These are phyloP conservation scores for Xylariaceae sp. DNA, from an alignment of 2,329 filamentous ascomycete species.

Conservation along the genomic window DNA sequence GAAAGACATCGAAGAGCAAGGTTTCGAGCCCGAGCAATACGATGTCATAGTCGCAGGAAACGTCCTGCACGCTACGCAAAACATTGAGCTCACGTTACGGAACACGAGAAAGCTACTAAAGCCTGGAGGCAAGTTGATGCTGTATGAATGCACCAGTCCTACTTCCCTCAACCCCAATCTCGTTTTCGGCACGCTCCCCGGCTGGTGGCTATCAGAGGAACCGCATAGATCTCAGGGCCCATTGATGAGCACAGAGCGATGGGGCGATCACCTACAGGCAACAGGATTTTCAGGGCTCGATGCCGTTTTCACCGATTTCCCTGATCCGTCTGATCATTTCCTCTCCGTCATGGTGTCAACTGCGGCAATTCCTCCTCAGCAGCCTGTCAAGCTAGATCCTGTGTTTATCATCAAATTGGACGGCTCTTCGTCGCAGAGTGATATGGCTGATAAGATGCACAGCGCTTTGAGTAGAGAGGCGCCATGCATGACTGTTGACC, in stretches of 20 bases:
- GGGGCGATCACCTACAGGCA: conserved; percentile 17
- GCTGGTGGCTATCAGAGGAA: conserved; percentile 36
- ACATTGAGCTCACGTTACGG: conserved; percentile 16
- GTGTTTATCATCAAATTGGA: conserved; percentile 11
- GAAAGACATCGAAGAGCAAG: conserved; percentile 27
- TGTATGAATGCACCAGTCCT: conserved; percentile 15
- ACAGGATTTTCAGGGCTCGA: conserved; percentile 21
- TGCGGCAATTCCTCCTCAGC: neutral
- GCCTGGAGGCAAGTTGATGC: conserved; percentile 18
- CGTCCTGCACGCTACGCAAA: conserved; percentile 22
- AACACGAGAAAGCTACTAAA: conserved; percentile 22
- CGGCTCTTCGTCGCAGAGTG: conserved; percentile 4
- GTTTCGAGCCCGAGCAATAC: conserved; percentile 26
- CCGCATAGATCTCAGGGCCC: conserved; percentile 24
- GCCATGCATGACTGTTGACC: conserved; percentile 11
- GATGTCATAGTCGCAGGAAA: conserved; percentile 30
- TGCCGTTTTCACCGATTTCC: conserved; percentile 20
- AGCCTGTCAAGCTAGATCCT: conserved; percentile 3
- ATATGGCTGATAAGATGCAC: conserved; percentile 5
- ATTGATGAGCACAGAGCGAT: conserved; percentile 22
- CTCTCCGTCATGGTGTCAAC: conserved; percentile 22
- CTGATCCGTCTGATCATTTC: conserved; percentile 16
- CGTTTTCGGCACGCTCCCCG: conserved; percentile 32
- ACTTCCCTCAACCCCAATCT: conserved; percentile 12
- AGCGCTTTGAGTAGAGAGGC: neutral